Percentiles rank a stretch among this genome's conserved stretches.
These are phyloP conservation scores for Fraxinus paxiana DNA, from an alignment of 305 asterid genomes.

Conservation along the genomic window DNA sequence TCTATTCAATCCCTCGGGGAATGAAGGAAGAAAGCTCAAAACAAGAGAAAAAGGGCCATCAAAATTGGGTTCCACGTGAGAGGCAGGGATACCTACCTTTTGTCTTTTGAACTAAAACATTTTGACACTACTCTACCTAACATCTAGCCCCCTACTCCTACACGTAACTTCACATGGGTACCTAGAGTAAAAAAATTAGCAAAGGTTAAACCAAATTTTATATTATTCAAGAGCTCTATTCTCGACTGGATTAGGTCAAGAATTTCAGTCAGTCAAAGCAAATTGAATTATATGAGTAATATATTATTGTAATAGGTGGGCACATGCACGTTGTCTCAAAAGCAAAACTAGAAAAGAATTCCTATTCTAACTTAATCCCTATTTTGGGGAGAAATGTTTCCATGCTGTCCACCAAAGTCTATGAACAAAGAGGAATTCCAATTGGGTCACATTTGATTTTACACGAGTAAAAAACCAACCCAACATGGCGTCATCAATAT, in stretches of 20 bases:
- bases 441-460: background rate
- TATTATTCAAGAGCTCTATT: background rate
- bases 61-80: constrained; percentile 10
- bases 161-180: constrained; percentile 5
- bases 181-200: background rate
- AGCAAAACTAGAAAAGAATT: background rate
- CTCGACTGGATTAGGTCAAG: background rate
- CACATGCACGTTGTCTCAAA: constrained; percentile 4
- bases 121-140: background rate
- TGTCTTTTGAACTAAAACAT: constrained; percentile 1
- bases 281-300: background rate
- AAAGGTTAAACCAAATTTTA: background rate
- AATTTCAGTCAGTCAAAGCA: constrained; percentile 3
- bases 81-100: background rate
- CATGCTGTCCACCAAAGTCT: background rate
- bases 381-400: constrained; percentile 1
- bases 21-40: background rate
- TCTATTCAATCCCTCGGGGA: background rate
- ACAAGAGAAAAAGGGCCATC: background rate
- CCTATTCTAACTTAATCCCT: background rate
- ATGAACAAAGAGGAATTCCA: background rate
- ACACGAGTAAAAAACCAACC: background rate
- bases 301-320: background rate
- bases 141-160: background rate
- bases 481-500: background rate